Conservation (phyloP, 2,329 filamentous ascomycete species). For the Talaromyces islandicus region DNA sequence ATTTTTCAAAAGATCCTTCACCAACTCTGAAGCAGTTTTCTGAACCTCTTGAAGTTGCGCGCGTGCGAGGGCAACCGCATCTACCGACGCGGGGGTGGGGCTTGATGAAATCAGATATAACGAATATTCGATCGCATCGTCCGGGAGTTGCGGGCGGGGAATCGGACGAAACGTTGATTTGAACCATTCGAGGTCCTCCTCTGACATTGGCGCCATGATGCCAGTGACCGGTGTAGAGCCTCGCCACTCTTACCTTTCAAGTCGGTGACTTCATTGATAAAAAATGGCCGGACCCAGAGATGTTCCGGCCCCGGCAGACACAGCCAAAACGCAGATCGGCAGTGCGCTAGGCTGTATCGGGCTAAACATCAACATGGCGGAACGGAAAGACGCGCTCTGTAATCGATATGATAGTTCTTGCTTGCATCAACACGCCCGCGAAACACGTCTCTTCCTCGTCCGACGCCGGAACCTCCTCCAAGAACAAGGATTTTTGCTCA, state of each 20-base stretch:
- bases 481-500: neutral
- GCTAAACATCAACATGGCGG: conserved; percentile 38
- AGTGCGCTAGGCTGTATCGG: conserved; percentile 23
- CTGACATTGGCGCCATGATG: conserved; percentile 36
- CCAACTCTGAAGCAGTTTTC: conserved; percentile 60
- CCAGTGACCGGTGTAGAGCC: neutral
- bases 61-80: conserved; percentile 48
- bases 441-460: neutral
- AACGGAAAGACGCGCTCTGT: conserved; percentile 13
- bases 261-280: conserved; percentile 4
- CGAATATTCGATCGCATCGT: conserved; percentile 82
- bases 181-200: conserved; percentile 60
- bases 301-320: neutral
- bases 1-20: conserved; percentile 61
- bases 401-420: conserved; percentile 8
- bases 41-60: conserved; percentile 65
- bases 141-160: conserved; percentile 61
- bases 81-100: conserved; percentile 47
- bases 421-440: conserved; percentile 14
- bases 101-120: conserved; percentile 63
- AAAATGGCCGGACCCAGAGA: neutral
- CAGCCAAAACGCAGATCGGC: neutral
- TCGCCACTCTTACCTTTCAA: neutral
- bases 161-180: conserved; percentile 61
- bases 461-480: neutral